Evolutionary conservation across 768 basidiomycete genomes (phyloP), one percentile per base, ranked within the genome.

Genomic region (Auricularia auricula-judae): DNA sequence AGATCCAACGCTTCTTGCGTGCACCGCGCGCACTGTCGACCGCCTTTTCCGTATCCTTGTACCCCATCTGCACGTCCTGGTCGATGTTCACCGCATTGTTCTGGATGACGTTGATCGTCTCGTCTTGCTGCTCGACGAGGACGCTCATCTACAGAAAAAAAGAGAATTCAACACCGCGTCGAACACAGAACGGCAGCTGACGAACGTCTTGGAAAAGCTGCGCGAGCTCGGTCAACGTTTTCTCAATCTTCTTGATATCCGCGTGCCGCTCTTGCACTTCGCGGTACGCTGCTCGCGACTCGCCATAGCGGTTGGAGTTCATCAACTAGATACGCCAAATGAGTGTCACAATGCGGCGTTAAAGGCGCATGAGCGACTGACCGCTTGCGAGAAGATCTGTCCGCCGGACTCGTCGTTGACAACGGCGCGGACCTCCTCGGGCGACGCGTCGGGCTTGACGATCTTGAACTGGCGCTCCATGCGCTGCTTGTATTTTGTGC

Each of bases 1-100:
- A 98, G 73, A 96, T 95, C 93, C 94, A 97, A 71, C 94, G 86
- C 83, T 96, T 98, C 76, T 88, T 92, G 66, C 96, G 86, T 23
- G 96, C 96, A 36, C 88, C 83, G 36, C 89, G 83, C 23, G 96
- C 96, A 43, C 89, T 92, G 43, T 76, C 79, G 62, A 98, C 89
- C 5, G 95, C 96, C 71, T 89, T 90, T 59, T 89, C 85, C 1
- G 93, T 91, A 73, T 97, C 56, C 56, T 59, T 59, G 56, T 72
- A 91, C 89, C 87, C 93, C 63, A 78, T 81, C 70, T 83, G 81
- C 29, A 89, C 86, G 69, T 95, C 86, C 14, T 74, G 75, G 70
- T 88, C 84, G 11, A 89, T 89, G 33, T 78, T 79, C n/a, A 71
- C 71, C 4, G 90, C 89, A 63, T 83, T 82, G 11, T 74, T 77